These are phyloP conservation scores for Puccinia coronata DNA, from an alignment of 1,284 basidiomycete species.

Conservation along the genomic window DNA sequence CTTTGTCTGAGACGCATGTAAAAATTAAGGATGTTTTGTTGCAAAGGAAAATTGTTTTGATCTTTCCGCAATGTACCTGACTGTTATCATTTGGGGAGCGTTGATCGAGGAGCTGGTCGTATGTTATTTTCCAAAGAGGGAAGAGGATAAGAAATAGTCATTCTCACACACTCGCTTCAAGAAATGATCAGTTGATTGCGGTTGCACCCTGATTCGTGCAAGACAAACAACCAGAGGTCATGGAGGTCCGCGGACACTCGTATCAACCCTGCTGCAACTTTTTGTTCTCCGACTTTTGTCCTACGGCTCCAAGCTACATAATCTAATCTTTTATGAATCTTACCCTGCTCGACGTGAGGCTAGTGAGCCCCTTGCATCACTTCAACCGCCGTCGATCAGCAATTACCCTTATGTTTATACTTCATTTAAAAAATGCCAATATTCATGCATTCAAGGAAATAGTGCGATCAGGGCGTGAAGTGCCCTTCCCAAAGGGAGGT, in stretches of 20 bases:
- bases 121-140: not conserved
- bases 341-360: not conserved
- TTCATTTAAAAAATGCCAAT: too few species aligned
- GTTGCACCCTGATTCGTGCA: not conserved
- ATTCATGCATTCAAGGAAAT: too few species aligned
- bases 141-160: not conserved
- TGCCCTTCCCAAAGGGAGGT: too few species aligned
- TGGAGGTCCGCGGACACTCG: too few species aligned
- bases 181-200: not conserved
- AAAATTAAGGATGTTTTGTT: not conserved
- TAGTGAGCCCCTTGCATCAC: not conserved
- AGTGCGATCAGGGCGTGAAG: too few species aligned
- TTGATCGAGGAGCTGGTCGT: not conserved
- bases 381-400: not conserved
- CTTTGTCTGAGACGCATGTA: slow-evolving; percentile 13
- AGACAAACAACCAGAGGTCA: too few species aligned
- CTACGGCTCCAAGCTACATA: not conserved
- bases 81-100: not conserved
- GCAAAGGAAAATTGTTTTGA: not conserved
- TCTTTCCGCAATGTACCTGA: not conserved
- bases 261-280: not conserved
- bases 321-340: not conserved
- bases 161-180: not conserved
- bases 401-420: not conserved
- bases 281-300: not conserved